Evolutionary conservation across 352 stramenopile genomes (phyloP).

Genomic region (Globisporangium orthogonon): DNA sequence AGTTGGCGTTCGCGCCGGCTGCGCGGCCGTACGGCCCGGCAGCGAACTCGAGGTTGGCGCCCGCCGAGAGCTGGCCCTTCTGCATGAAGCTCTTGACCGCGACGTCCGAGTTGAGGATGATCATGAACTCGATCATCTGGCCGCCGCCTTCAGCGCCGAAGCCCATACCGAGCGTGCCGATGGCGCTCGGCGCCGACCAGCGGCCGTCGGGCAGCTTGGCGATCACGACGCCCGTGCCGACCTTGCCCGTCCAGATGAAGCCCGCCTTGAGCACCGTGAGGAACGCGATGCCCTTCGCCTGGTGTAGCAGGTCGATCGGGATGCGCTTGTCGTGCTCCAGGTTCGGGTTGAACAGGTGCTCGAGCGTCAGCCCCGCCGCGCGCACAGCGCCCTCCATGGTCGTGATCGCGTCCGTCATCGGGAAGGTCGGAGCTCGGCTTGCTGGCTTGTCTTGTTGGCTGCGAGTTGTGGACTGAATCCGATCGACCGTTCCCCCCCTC

Average conservation of each 20-base stretch:
- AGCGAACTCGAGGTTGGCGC: constrained; percentile 78
- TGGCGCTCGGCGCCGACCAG: constrained; percentile 94
- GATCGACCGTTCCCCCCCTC: not conserved
- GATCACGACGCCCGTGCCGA: constrained; percentile 91
- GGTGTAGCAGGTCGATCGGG: constrained; percentile 85
- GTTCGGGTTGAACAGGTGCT: constrained; percentile 88
- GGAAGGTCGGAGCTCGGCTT: not conserved
- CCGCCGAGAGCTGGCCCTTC: constrained; percentile 75
- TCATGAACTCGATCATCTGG: constrained; percentile 85
- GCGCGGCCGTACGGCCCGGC: constrained; percentile 74
- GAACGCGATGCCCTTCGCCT: constrained; percentile 89
- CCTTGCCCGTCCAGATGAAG: constrained; percentile 82
- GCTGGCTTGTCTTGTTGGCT: too few relatives aligned
- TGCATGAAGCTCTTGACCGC: constrained; percentile 90
- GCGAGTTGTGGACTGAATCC: not conserved
- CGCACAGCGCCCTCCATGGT: constrained; percentile 90
- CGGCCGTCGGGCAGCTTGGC: constrained; percentile 90
- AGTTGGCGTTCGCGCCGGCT: constrained; percentile 68
- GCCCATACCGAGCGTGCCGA: constrained; percentile 89
- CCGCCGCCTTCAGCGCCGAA: constrained; percentile 73
- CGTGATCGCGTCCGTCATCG: constrained; percentile 71
- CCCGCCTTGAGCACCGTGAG: constrained; percentile 90
- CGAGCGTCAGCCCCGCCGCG: constrained; percentile 85
- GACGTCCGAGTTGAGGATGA: constrained; percentile 92
- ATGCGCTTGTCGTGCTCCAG: constrained; percentile 86